Percentiles rank a stretch among this genome's conserved stretches.
Evolutionary conservation across 2,329 filamentous ascomycete species (phyloP).

Genomic region (Botryotinia calthae): DNA sequence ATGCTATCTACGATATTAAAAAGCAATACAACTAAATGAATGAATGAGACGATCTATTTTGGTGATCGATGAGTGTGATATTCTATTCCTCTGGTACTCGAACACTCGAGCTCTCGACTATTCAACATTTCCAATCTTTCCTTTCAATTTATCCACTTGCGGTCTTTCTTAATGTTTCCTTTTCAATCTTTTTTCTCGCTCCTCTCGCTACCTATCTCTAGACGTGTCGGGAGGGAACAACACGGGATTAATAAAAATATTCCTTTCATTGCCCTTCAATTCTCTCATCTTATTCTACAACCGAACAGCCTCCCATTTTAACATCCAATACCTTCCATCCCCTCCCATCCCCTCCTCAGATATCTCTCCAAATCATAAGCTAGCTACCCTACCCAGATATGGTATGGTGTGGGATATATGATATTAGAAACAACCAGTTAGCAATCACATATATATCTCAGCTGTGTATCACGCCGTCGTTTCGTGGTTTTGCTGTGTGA

Average conservation of each 20-base stretch:
- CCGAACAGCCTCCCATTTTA: fast-evolving
- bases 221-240: background rate
- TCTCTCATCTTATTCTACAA: background rate
- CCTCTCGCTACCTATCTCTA: background rate
- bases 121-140: background rate
- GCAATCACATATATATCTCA: too few species aligned
- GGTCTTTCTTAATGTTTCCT: too few species aligned
- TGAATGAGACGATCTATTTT: background rate
- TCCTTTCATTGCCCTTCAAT: background rate
- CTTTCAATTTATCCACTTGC: too few species aligned
- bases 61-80: background rate
- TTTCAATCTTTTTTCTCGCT: too few species aligned
- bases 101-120: background rate
- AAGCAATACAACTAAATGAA: background rate
- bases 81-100: background rate
- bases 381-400: background rate
- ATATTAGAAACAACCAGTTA: background rate
- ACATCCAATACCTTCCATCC: background rate
- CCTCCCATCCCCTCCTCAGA: background rate
- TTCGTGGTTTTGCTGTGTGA: too few species aligned
- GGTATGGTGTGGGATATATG: too few species aligned
- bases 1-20: conserved; percentile 10
- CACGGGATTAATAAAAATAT: background rate
- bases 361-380: background rate
- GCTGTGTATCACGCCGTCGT: too few species aligned